Evolutionary conservation across 768 basidiomycete genomes (phyloP).

Genomic region (Boletus edulis): DNA sequence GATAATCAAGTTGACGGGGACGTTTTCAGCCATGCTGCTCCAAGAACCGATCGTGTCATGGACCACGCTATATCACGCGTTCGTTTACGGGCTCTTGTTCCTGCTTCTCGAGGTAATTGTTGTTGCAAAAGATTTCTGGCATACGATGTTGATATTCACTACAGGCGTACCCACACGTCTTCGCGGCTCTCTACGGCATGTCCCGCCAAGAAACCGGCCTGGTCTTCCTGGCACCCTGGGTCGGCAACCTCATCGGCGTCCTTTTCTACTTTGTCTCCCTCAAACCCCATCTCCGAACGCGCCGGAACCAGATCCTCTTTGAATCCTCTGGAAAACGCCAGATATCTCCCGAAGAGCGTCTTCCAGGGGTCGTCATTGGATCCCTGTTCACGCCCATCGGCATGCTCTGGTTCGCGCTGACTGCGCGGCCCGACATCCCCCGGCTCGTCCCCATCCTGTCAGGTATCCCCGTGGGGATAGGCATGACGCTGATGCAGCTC

Average conservation of each 20-base stretch:
- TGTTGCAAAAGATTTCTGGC: neutral
- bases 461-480: constrained; percentile 27
- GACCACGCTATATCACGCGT: constrained; percentile 29
- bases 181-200: constrained; percentile 20
- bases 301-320: constrained; percentile 11
- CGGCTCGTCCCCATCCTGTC: constrained; percentile 17
- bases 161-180: constrained; percentile 25
- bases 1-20: neutral
- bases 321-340: constrained; percentile 22
- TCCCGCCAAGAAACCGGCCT: constrained; percentile 22
- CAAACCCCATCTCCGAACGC: constrained; percentile 20
- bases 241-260: constrained; percentile 26
- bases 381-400: constrained; percentile 29
- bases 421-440: constrained; percentile 14
- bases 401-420: constrained; percentile 27
- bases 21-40: constrained; percentile 20
- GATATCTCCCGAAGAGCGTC: constrained; percentile 27
- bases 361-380: constrained; percentile 25
- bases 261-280: constrained; percentile 24
- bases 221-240: constrained; percentile 26
- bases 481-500: constrained; percentile 29
- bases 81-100: constrained; percentile 28
- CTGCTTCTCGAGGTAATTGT: constrained; percentile 25
- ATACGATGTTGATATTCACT: neutral
- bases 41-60: constrained; percentile 26